Conservation (phyloP, 1,284 basidiomycete species). For the Cutaneotrichosporon daszewskae region DNA sequence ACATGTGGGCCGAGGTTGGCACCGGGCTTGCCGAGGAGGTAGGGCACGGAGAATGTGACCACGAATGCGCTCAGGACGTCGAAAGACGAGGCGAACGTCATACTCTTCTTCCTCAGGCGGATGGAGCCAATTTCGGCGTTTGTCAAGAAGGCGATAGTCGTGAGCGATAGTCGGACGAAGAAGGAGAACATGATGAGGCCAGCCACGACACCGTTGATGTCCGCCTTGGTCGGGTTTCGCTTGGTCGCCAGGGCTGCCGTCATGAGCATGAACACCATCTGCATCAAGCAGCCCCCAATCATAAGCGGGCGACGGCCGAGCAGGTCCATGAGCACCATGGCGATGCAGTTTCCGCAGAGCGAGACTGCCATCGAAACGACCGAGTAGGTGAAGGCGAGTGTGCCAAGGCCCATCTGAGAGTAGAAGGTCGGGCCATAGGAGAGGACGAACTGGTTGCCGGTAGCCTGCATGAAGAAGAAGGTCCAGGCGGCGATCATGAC, state of each 20-base stretch:
- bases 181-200: conserved; percentile 13
- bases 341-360: too few relatives aligned
- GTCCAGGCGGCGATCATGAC: conserved; percentile 5
- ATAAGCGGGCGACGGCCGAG: conserved; percentile 19
- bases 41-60: conserved; percentile 16
- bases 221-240: too few relatives aligned
- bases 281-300: too few relatives aligned
- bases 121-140: conserved; percentile 19
- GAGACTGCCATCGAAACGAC: too few relatives aligned
- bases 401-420: conserved; percentile 19
- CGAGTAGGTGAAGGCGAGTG: conserved; percentile 20
- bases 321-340: conserved; percentile 12
- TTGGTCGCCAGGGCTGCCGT: too few relatives aligned
- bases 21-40: conserved; percentile 12
- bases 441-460: conserved; percentile 20
- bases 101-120: conserved; percentile 20
- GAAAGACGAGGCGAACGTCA: conserved; percentile 11
- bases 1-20: conserved; percentile 16
- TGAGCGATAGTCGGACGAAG: conserved; percentile 8
- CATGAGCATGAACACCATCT: too few relatives aligned
- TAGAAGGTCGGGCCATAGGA: conserved; percentile 21
- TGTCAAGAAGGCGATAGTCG: neutral
- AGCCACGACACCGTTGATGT: too few relatives aligned
- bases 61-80: conserved; percentile 9
- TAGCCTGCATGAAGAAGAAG: conserved; percentile 17